These are phyloP conservation scores for Mycena sp. DNA, from an alignment of 1,284 basidiomycete genomes.

Conservation along the genomic window DNA sequence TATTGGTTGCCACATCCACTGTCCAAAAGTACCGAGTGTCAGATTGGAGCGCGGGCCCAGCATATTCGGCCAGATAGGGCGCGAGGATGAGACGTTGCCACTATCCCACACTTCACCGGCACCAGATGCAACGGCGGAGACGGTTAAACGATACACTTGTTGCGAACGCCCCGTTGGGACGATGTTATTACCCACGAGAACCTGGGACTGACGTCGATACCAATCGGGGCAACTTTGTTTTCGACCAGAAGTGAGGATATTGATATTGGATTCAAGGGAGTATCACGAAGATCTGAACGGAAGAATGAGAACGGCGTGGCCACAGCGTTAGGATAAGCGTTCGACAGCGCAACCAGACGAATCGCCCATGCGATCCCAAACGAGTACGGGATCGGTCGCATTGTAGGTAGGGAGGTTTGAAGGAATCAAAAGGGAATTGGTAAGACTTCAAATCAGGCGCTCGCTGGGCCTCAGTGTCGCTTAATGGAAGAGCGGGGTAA, in stretches of 20 bases:
- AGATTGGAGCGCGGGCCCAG: conserved; percentile 35
- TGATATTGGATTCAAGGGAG: conserved; percentile 20
- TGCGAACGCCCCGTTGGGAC: conserved; percentile 29
- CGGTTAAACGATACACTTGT: conserved; percentile 34
- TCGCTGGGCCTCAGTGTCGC: too few relatives aligned
- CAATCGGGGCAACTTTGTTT: conserved; percentile 31
- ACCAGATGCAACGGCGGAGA: conserved; percentile 23
- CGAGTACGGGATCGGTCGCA: too few relatives aligned
- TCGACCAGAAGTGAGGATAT: conserved; percentile 32
- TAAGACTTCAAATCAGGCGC: too few relatives aligned
- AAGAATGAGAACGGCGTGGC: too few relatives aligned
- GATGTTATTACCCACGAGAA: conserved; percentile 40
- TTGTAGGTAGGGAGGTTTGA: too few relatives aligned
- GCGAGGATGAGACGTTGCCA: conserved; percentile 34
- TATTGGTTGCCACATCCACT: conserved; percentile 34
- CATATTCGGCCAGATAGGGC: conserved; percentile 37
- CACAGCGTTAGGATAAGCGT: too few relatives aligned
- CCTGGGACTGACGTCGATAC: conserved; percentile 34
- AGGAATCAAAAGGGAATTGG: too few relatives aligned
- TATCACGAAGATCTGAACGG: too few relatives aligned
- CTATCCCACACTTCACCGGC: conserved; percentile 36
- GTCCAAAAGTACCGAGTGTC: conserved; percentile 41
- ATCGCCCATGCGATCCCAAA: too few relatives aligned
- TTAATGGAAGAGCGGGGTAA: too few relatives aligned
- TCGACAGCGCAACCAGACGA: too few relatives aligned